phyloP scores from a whole-genome alignment of 2,329 filamentous ascomycete genomes.

The Fusarium haematococcum region DNA sequence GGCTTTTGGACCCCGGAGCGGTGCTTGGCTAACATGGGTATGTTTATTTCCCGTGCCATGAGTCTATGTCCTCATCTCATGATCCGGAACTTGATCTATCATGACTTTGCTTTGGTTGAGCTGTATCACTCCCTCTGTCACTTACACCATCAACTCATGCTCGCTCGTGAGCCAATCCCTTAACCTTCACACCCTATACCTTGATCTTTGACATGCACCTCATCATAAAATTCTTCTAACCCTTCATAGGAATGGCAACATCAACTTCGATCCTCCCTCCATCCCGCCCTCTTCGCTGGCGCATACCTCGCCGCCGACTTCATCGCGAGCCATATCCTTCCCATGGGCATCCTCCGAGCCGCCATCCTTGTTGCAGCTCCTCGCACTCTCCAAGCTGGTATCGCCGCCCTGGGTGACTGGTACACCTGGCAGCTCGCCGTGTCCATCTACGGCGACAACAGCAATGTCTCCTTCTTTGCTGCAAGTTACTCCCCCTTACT shows the following conservation, averaged over 20 bases:
- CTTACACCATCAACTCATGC: slow-evolving; percentile 17
- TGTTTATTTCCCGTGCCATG: slow-evolving; percentile 45
- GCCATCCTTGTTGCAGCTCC: slow-evolving; percentile 79
- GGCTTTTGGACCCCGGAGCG: slow-evolving; percentile 80
- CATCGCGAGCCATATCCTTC: slow-evolving; percentile 64
- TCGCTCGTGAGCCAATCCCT: neutral
- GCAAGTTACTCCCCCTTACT: slow-evolving; percentile 61
- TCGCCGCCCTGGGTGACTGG: slow-evolving; percentile 84
- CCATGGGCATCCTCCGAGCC: slow-evolving; percentile 68
- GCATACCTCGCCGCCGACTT: slow-evolving; percentile 75
- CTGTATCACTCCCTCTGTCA: slow-evolving; percentile 3
- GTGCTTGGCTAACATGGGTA: slow-evolving; percentile 98
- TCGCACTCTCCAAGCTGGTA: slow-evolving; percentile 78
- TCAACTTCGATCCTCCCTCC: slow-evolving; percentile 88
- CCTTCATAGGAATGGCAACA: slow-evolving; percentile 85
- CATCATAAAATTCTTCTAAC: slow-evolving; percentile 16
- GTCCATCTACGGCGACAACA: slow-evolving; percentile 76
- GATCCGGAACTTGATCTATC: neutral
- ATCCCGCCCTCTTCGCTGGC: slow-evolving; percentile 86
- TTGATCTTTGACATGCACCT: neutral
- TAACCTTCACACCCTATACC: neutral
- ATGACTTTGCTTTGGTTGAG: neutral
- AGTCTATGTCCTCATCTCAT: neutral
- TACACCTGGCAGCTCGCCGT: slow-evolving; percentile 88
- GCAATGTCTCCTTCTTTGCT: slow-evolving; percentile 73